Conservation (phyloP, 2,329 filamentous ascomycete species). For the Clonostachys byssicola region DNA sequence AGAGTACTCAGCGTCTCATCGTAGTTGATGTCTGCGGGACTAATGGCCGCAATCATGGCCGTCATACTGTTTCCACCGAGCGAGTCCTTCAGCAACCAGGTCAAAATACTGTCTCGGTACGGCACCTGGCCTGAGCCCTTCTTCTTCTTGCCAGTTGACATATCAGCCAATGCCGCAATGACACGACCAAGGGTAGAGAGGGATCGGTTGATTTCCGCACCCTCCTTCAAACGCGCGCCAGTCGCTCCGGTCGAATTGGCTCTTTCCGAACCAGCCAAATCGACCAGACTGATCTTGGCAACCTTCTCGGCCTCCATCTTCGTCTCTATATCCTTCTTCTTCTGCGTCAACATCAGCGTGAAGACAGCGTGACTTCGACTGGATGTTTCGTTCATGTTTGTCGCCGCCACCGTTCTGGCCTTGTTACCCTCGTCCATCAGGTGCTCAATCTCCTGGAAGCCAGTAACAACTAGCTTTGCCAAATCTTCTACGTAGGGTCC, state of each 20-base stretch:
- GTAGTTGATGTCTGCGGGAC: constrained; percentile 97
- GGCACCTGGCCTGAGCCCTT: constrained; percentile 74
- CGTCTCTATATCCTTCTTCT: constrained; percentile 83
- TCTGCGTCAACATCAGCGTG: constrained; percentile 92
- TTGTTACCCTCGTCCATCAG: constrained; percentile 99
- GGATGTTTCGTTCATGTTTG: constrained; percentile 99
- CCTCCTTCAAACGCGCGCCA: constrained; percentile 90
- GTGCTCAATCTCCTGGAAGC: constrained; percentile 93
- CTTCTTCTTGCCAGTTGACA: constrained; percentile 82
- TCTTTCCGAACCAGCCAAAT: constrained; percentile 95
- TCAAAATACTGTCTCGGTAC: constrained; percentile 94
- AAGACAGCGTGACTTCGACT: constrained; percentile 98
- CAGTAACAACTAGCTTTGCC: constrained; percentile 88
- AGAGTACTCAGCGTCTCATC: constrained; percentile 95
- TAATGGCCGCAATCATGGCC: constrained; percentile 98
- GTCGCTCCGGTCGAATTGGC: constrained; percentile 97
- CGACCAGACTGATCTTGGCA: constrained; percentile 95
- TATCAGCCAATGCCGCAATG: constrained; percentile 89
- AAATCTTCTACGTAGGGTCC: constrained; percentile 98
- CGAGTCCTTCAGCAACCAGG: constrained; percentile 95
- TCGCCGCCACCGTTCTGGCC: constrained; percentile 93
- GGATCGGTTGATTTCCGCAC: constrained; percentile 96
- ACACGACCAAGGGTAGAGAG: constrained; percentile 95
- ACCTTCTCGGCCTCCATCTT: constrained; percentile 98
- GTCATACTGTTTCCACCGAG: constrained; percentile 98